A percentile compares a stretch with the other conserved stretches of the same genome.
phyloP scores from a whole-genome alignment of 192 early-diverging fungal genomes.

The Umbelopsis isabellina region DNA sequence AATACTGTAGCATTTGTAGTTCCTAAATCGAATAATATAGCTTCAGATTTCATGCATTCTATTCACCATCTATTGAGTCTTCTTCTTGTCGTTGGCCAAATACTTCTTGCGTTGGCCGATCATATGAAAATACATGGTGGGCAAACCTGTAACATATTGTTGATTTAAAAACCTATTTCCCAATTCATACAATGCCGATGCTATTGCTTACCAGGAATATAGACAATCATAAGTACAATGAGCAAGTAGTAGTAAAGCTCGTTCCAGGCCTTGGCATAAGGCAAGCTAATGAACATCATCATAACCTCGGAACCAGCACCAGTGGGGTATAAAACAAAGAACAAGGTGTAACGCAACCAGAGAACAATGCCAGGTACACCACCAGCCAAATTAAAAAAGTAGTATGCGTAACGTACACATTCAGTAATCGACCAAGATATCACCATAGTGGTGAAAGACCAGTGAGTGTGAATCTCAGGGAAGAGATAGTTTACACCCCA shows the following conservation, averaged over 20 bases:
- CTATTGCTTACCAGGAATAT: constrained; percentile 66
- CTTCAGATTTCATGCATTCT: background rate
- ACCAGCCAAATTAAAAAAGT: constrained; percentile 72
- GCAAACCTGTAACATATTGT: constrained; percentile 59
- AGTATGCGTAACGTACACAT: constrained; percentile 90
- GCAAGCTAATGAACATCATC: constrained; percentile 74
- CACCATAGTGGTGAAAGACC: constrained; percentile 80
- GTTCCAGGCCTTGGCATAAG: constrained; percentile 56
- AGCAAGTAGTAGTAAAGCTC: constrained; percentile 63
- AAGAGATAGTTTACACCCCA: constrained; percentile 80
- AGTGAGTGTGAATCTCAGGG: constrained; percentile 66
- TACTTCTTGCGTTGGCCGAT: constrained; percentile 83
- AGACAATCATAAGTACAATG: constrained; percentile 61
- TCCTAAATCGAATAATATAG: background rate
- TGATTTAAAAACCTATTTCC: background rate
- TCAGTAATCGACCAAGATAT: constrained; percentile 94
- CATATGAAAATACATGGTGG: constrained; percentile 92
- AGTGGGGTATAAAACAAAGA: constrained; percentile 90
- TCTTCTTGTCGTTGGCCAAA: constrained; percentile 45
- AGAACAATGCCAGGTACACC: constrained; percentile 56
- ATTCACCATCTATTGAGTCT: background rate
- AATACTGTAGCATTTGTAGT: no score
- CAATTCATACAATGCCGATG: background rate
- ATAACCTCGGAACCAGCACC: constrained; percentile 86
- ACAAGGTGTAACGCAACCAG: constrained; percentile 92